Evolutionary conservation across 192 early-diverging fungal species (phyloP), one percentile per base, ranked within the genome.

Genomic region (Globomyces pollinis-pini): DNA sequence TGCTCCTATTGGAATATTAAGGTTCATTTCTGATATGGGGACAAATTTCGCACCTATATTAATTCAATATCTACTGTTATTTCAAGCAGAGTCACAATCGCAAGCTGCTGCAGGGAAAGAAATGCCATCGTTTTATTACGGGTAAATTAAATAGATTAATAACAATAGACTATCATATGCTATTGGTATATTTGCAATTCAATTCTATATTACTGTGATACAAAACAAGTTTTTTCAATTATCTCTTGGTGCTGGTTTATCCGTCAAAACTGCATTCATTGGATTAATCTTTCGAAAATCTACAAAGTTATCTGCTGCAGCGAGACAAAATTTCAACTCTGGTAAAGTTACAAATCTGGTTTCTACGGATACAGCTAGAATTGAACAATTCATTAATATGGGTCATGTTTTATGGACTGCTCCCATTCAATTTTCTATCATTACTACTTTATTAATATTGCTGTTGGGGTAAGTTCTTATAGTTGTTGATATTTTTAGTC

Each of bases 311-410:
- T 74, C 76, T 16, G 68, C 72, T 7, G 67, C 69, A 30, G 60
- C 83, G 1, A 70, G 82, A 20, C 77, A 78, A 43, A 70, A 80
- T 33, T 82, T 83, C 50, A 79, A 75, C 43, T 63, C 76, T 58
- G 86, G 84, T 1, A 65, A 74, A 43, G 78, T 87, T 55, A 83
- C 78, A 36, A 87, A 79, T 54, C 66, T 86, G 12, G 77, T 87
- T 38, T 68, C 76, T 4, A 79, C 77, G 11, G 57, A 84, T 76
- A 1, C 60, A 78, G 67, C 78, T 80, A 72, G 76, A 64, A 64
- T 74, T 76, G n/a, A 89, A 82, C n/a, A 30, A 28, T 73, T 73
- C 61, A 53, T 71, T 32, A 47, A 35, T 11, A 72, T 66, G 58
- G 42, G 61, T 13, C 64, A 71, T 42, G 35, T 70, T 38, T 41